Base-by-base conservation (phyloP, 2,329 filamentous ascomycete species). In the Pyricularia grisea region DNA sequence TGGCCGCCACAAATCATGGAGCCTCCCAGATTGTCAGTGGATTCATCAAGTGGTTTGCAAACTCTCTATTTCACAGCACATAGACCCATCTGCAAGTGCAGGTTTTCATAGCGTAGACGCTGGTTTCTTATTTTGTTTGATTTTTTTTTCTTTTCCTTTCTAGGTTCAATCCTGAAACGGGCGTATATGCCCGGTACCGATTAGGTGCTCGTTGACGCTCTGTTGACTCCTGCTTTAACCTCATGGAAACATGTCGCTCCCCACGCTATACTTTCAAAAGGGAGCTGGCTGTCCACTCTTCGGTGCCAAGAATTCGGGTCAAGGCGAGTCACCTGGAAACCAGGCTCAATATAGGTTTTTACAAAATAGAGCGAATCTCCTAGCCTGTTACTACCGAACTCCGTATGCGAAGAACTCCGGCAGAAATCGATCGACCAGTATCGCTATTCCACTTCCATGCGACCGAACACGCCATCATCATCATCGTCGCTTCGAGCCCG, bases 381-480 rank as follows among this genome's bases (percentile, higher is more conserved):
- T 23, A 6, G 12, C 30, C 58, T 61, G 5, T 61, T 23, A 61
- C 58, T 61, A 12, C 25, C n/a, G 23, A 27, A 23, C 25, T 23
- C 23, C 14, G n/a, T 12, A 4, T 61, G n/a, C 58, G 25, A 72
- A 70, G 65, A 69, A 68, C 25, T 36, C 30, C 27, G 42, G 10
- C 17, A 65, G 28, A 17, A 60, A 63, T 64, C 65, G 31, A 67
- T 55, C 65, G 31, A 61, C 65, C 36, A 36, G 42, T 67, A 67
- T 72, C 58, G 72, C 81, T 84, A 95, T 79, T 97, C 93, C 25
- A 61, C 58, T 80, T 99, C 95, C 94, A 98, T 98, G 73, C 88
- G 88, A 69, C 94, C 94, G 82, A 99, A 99, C 75, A 98, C 91
- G 76, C 94, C 94, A 73, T 97, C 94, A 73, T 98, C 94, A 72